Evolutionary conservation across 164 flowering plant species (phyloP).

Genomic region (Warburgia ugandensis): DNA sequence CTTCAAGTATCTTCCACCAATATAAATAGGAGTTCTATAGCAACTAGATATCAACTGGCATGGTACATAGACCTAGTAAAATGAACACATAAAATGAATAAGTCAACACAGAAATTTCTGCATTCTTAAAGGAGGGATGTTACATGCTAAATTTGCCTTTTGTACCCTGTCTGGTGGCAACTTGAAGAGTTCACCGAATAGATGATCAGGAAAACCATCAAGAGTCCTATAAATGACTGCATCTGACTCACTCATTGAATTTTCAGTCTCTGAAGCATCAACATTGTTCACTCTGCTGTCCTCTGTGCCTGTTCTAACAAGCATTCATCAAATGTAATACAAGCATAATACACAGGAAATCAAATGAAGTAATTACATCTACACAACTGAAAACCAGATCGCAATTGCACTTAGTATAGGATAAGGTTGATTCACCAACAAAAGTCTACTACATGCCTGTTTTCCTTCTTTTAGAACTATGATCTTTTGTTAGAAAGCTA

Average conservation of each 20-base stretch:
- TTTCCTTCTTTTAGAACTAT: slow-evolving; percentile 49
- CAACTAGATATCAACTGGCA: slow-evolving; percentile 46
- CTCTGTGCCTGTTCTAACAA: slow-evolving; percentile 12
- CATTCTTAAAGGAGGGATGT: background rate
- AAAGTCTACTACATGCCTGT: slow-evolving; percentile 36
- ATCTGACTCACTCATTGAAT: slow-evolving; percentile 10
- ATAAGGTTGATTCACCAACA: background rate
- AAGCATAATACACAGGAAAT: no score
- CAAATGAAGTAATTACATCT: no score
- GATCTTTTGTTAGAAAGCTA: slow-evolving; percentile 18
- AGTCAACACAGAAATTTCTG: background rate
- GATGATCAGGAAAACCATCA: slow-evolving; percentile 14
- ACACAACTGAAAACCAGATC: background rate
- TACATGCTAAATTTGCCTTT: background rate
- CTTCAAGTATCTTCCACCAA: slow-evolving; percentile 94
- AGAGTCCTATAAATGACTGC: slow-evolving; percentile 15
- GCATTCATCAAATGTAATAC: no score
- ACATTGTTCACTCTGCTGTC: slow-evolving; percentile 1
- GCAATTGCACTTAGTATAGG: background rate
- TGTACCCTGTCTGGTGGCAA: slow-evolving; percentile 16
- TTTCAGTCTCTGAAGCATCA: slow-evolving; percentile 10
- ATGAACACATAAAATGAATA: background rate
- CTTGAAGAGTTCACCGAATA: slow-evolving; percentile 8
- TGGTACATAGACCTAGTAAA: slow-evolving; percentile 47
- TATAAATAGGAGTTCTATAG: slow-evolving; percentile 50